A percentile compares a stretch with the other conserved stretches of the same genome.
These are phyloP conservation scores for Leersia perrieri DNA, from an alignment of 176 grass and related monocot species.

Conservation along the genomic window DNA sequence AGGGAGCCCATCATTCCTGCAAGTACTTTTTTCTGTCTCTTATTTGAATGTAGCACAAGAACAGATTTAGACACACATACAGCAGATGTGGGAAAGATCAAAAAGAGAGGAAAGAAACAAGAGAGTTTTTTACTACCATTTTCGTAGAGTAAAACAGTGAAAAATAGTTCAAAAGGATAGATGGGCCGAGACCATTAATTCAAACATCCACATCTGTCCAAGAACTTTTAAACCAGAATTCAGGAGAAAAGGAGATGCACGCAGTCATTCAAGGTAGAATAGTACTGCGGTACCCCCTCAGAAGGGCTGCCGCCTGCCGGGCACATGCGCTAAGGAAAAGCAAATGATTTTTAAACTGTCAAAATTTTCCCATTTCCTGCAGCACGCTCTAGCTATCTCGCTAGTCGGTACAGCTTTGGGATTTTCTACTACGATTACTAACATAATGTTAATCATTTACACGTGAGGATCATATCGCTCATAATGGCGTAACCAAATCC, in stretches of 20 bases:
- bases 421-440: not conserved
- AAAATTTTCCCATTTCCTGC: not conserved
- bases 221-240: conserved; percentile 8
- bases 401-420: not conserved
- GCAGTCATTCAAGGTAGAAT: not conserved
- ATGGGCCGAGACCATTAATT: conserved; percentile 17
- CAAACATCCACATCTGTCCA: conserved; percentile 2
- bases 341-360: not conserved
- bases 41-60: conserved; percentile 4
- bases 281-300: not conserved
- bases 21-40: conserved; percentile 25
- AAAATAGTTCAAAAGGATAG: not conserved
- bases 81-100: not conserved
- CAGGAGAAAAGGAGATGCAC: not conserved
- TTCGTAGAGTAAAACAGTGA: conserved; percentile 2
- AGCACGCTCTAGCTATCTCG: not conserved
- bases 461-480: not conserved
- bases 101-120: not conserved
- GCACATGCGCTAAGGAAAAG: not conserved
- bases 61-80: not conserved
- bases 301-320: not conserved
- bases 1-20: not conserved
- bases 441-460: not conserved
- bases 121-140: not conserved
- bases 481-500: not conserved